Evolutionary conservation across 306 rosid species (phyloP).

Genomic region (Ochetophila trinervis): DNA sequence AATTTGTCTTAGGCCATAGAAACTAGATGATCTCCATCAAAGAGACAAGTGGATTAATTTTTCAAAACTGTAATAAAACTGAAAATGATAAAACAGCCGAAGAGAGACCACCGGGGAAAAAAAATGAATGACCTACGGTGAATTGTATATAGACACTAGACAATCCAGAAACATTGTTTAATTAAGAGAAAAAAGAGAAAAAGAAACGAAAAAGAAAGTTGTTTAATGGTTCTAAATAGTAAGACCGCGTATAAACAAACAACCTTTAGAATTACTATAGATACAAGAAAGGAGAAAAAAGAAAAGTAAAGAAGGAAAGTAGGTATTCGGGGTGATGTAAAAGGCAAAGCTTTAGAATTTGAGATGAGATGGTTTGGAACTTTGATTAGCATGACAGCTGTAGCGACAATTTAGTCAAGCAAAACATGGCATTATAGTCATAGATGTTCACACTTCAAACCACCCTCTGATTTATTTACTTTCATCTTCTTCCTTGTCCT

Average conservation of each 20-base stretch:
- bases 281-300: not conserved
- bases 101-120: too few relatives aligned
- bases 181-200: too few relatives aligned
- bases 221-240: too few relatives aligned
- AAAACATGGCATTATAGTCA: conserved; percentile 11
- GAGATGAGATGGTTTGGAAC: not conserved
- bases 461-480: conserved; percentile 5
- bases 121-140: too few relatives aligned
- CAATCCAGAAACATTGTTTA: too few relatives aligned
- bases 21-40: too few relatives aligned
- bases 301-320: conserved; percentile 6
- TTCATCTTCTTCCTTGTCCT: conserved; percentile 3
- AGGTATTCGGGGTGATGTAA: conserved; percentile 12
- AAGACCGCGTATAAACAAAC: not conserved
- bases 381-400: not conserved
- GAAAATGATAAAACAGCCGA: too few relatives aligned
- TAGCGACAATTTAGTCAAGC: conserved; percentile 8
- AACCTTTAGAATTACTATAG: not conserved
- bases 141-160: too few relatives aligned
- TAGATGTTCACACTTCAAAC: conserved; percentile 18
- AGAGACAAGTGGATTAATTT: too few relatives aligned
- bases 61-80: too few relatives aligned
- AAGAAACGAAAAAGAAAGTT: too few relatives aligned
- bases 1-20: too few relatives aligned
- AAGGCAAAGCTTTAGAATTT: conserved; percentile 1